Base-by-base conservation (phyloP, 345 rosid species). In the Boechera divaricarpa region DNA sequence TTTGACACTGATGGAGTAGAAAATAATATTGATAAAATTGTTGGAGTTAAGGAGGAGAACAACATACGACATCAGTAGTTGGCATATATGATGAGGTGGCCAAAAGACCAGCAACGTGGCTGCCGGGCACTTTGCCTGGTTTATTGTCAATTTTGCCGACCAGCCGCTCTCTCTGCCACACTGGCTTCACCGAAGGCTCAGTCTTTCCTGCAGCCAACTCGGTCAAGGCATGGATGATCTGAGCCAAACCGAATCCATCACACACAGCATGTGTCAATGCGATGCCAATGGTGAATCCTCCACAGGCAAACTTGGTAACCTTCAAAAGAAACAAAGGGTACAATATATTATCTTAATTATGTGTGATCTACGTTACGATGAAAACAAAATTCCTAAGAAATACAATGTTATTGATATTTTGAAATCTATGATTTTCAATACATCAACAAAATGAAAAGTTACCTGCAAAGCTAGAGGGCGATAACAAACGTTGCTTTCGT, bases 181-280 rank as follows among this genome's bases (percentile, higher is more conserved):
- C 78, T 1, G 87, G 87, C 28, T 67, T 78, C 52, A 76, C 80
- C 0, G 75, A 44, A 16, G 86, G 84, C 64, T 86, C 86, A 5
- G 16, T 73, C 64, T 72, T 78, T 15, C 82, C 83, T 41, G 62
- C 24, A 12, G 82, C 74, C 5, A 86, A 51, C 78, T 86, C 89
- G 10, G 78, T 77, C 58, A 84, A n/a, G 41, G 85, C 74, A 66
- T 58, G 74, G 9, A 76, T 83, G 54, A 87, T 42, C 12, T 63
- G 83, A 65, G 85, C 75, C 16, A 83, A 83, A 10, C 88, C 86
- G 39, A 52, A 79, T n/a, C 90, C 90, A 68, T 87, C 90, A 36
- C 83, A 80, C 3, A 82, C 77, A 0, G 80, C 67, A 48, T 87
- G 90, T 18, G 84, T 62, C 47, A 83, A 56, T 28, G 83, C 82